Evolutionary conservation across 345 rosid species (phyloP).

Genomic region (Eutrema japonicum): DNA sequence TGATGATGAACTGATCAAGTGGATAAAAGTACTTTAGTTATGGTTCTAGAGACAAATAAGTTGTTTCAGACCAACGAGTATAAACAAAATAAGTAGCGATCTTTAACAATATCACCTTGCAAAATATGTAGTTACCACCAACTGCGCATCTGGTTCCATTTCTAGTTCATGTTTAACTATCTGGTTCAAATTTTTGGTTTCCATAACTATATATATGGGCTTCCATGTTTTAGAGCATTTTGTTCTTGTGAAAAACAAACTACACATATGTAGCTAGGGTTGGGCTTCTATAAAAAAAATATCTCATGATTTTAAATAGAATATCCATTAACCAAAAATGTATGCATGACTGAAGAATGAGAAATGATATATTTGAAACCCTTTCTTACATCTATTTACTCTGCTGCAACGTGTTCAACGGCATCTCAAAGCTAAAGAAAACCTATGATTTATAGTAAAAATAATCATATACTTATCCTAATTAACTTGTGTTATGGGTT

Average conservation of each 20-base stretch:
- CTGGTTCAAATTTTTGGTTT: no score
- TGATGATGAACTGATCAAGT: background rate
- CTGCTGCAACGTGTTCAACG: background rate
- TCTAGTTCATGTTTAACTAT: no score
- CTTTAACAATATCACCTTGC: background rate
- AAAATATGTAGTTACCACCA: no score
- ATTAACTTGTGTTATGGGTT: background rate
- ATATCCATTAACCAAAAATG: no score
- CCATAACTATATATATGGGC: no score
- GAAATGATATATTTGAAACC: background rate
- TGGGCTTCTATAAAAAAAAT: no score
- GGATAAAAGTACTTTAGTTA: background rate
- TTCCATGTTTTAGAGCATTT: no score
- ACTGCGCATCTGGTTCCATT: no score
- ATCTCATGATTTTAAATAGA: no score
- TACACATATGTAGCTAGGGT: no score
- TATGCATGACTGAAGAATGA: no score
- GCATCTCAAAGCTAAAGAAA: background rate
- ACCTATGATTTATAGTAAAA: background rate
- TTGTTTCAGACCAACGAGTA: background rate
- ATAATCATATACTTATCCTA: background rate
- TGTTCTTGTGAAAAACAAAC: no score
- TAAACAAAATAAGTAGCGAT: background rate
- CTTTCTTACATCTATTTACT: slow-evolving; percentile 18
- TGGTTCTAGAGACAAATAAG: slow-evolving; percentile 1